Evolutionary conservation across 2,329 filamentous ascomycete species (phyloP).

Genomic region (Rosellinia necatrix): DNA sequence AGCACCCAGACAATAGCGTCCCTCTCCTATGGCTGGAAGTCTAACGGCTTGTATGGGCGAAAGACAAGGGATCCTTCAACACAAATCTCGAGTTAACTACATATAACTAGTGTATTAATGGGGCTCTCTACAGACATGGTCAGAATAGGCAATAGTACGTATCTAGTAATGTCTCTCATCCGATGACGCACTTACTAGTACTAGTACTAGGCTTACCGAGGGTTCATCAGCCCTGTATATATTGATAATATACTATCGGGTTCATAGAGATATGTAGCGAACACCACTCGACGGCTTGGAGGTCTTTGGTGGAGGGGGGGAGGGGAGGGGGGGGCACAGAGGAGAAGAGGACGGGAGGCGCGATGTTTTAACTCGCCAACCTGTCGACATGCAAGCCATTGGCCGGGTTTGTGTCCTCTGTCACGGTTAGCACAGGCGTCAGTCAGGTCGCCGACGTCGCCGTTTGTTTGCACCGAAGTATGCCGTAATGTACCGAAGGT

Average conservation of each 20-base stretch:
- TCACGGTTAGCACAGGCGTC: conserved; percentile 10
- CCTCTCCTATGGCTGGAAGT: neutral
- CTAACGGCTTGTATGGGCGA: neutral
- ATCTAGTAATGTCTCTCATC: no score
- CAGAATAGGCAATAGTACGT: no score
- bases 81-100: no score
- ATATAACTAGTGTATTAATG: neutral
- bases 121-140: no score
- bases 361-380: neutral
- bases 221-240: conserved; percentile 22
- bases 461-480: conserved; percentile 16
- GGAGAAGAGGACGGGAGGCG: neutral
- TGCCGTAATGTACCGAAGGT: neutral
- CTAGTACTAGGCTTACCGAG: neutral
- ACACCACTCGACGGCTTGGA: conserved; percentile 2
- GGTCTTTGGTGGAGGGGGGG: no score
- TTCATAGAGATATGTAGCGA: neutral
- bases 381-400: conserved; percentile 26
- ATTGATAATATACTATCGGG: conserved; percentile 2
- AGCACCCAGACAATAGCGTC: neutral
- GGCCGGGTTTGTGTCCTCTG: conserved; percentile 17
- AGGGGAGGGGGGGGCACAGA: no score
- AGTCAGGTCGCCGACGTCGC: conserved; percentile 27
- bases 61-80: no score
- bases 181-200: neutral